Conservation (phyloP, 495 filamentous ascomycete genomes). For the Xylaria cubensis region DNA sequence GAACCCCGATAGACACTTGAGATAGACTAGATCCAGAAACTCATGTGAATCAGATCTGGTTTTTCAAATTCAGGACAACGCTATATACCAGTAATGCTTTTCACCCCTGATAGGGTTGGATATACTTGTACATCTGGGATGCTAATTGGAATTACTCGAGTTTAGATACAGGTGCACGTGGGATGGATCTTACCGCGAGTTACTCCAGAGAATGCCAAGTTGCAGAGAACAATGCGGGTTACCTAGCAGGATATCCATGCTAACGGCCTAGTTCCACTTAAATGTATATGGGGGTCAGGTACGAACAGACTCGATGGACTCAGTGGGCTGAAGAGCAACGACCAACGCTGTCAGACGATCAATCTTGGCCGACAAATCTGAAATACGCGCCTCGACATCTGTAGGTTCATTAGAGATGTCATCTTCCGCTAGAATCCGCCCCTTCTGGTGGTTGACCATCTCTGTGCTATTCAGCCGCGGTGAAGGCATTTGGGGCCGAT, state of each 20-base stretch:
- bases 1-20: too few relatives aligned
- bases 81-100: not conserved
- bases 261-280: not conserved
- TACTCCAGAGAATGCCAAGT: not conserved
- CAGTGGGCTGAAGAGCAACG: conserved; percentile 44
- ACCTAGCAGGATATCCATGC: not conserved
- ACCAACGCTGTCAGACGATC: conserved; percentile 54
- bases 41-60: not conserved
- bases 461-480: conserved; percentile 34
- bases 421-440: conserved; percentile 30
- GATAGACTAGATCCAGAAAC: not conserved
- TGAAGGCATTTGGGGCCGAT: conserved; percentile 30
- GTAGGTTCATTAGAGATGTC: conserved; percentile 39
- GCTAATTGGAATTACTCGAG: not conserved
- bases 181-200: not conserved
- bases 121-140: not conserved
- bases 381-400: conserved; percentile 52
- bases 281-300: conserved; percentile 12
- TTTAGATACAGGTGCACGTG: not conserved
- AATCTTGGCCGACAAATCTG: conserved; percentile 54
- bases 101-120: not conserved
- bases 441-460: conserved; percentile 25
- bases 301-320: conserved; percentile 27
- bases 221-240: not conserved
- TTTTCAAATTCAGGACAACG: not conserved